Evolutionary conservation across 1,139 yeast genomes (phyloP).

Genomic region (Protomyces pachydermus): DNA sequence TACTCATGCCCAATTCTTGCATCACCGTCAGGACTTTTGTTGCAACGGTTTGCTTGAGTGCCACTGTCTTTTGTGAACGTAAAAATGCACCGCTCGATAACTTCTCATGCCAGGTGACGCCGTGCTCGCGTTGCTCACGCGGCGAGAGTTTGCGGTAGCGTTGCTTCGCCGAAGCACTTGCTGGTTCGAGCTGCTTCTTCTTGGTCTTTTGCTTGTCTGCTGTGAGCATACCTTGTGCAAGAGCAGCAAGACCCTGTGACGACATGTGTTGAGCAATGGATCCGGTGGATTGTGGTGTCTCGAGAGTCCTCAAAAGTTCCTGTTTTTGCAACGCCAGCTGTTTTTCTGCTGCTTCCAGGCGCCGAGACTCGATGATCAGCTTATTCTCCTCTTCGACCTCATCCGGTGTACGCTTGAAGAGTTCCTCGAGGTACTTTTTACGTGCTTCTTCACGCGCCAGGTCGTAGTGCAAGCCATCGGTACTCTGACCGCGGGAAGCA

Average conservation of each 20-base stretch:
- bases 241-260: conserved; percentile 82
- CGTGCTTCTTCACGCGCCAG: conserved; percentile 68
- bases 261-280: conserved; percentile 72
- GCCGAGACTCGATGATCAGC: conserved; percentile 81
- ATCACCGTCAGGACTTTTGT: conserved; percentile 67
- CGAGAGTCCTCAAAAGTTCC: conserved; percentile 68
- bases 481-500: conserved; percentile 38
- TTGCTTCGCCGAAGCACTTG: conserved; percentile 34
- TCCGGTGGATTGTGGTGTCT: conserved; percentile 81
- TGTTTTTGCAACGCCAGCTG: conserved; percentile 81
- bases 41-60: conserved; percentile 67
- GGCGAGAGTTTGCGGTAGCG: conserved; percentile 55
- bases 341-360: conserved; percentile 89
- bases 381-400: conserved; percentile 98
- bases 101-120: conserved; percentile 78
- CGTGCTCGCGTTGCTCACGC: conserved; percentile 80
- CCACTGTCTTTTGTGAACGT: conserved; percentile 62
- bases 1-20: conserved; percentile 71
- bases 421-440: conserved; percentile 69
- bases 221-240: conserved; percentile 73
- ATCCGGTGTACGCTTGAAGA: conserved; percentile 82
- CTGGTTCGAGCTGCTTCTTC: conserved; percentile 37
- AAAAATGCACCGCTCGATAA: conserved; percentile 72
- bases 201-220: conserved; percentile 65
- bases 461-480: conserved; percentile 51